Evolutionary conservation across 331 rosid genomes (phyloP).

Genomic region (Acacia pycnantha): DNA sequence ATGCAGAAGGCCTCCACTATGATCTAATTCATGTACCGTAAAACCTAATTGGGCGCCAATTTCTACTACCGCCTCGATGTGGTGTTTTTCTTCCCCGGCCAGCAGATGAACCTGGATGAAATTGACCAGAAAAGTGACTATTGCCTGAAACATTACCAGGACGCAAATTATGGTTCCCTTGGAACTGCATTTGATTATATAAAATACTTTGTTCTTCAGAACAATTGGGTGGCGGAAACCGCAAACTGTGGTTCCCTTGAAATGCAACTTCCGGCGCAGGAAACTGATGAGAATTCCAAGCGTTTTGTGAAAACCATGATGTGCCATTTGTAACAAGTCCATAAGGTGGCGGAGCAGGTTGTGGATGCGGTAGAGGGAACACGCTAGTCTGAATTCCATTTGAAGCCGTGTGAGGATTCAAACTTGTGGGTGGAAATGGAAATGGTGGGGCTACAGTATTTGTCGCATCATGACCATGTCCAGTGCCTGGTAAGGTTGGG

Average conservation of each 20-base stretch:
- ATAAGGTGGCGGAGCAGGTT: slow-evolving; percentile 38
- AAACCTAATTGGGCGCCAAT: slow-evolving; percentile 40
- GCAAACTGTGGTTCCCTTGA: slow-evolving; percentile 37
- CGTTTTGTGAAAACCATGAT: slow-evolving; percentile 51
- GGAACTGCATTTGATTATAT: slow-evolving; percentile 24
- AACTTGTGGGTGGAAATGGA: slow-evolving; percentile 38
- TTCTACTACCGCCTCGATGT: slow-evolving; percentile 45
- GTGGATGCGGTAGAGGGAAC: slow-evolving; percentile 49
- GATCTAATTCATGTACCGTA: neutral
- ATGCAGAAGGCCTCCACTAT: neutral
- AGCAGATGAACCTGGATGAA: slow-evolving; percentile 38
- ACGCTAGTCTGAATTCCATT: slow-evolving; percentile 58
- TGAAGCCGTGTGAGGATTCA: slow-evolving; percentile 22
- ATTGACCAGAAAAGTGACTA: slow-evolving; percentile 33
- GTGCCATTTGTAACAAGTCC: slow-evolving; percentile 33
- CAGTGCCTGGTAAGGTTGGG: slow-evolving; percentile 35
- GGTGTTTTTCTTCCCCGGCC: slow-evolving; percentile 46
- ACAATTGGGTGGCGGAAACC: slow-evolving; percentile 20
- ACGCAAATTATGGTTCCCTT: slow-evolving; percentile 33
- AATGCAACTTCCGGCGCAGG: slow-evolving; percentile 43
- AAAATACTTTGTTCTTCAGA: slow-evolving; percentile 42
- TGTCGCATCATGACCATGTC: slow-evolving; percentile 14
- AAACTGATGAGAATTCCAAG: slow-evolving; percentile 47
- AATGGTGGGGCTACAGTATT: slow-evolving; percentile 36
- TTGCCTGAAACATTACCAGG: slow-evolving; percentile 31